Evolutionary conservation across 1,284 basidiomycete genomes (phyloP).

Genomic region (Coriolopsis trogii): DNA sequence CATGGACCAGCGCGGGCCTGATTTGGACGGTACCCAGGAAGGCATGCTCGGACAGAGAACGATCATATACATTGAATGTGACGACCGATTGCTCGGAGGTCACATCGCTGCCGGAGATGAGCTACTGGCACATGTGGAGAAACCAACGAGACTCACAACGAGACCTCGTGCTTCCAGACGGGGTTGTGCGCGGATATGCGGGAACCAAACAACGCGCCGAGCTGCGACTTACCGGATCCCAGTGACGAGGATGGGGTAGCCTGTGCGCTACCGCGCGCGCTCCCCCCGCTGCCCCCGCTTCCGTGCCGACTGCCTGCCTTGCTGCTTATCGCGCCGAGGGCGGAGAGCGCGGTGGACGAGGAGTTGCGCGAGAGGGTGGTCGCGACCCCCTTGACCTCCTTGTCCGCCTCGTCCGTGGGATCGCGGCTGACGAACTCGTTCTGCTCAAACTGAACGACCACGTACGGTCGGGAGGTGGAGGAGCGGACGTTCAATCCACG

Average conservation of each 20-base stretch:
- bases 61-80: slow-evolving; percentile 93
- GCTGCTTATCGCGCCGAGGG: slow-evolving; percentile 70
- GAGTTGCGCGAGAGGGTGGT: slow-evolving; percentile 60
- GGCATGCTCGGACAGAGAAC: slow-evolving; percentile 77
- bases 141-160: slow-evolving; percentile 75
- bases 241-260: slow-evolving; percentile 44
- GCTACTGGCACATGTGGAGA: not conserved
- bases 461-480: slow-evolving; percentile 81
- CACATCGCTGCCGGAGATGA: slow-evolving; percentile 73
- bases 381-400: slow-evolving; percentile 83
- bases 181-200: slow-evolving; percentile 82
- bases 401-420: slow-evolving; percentile 85
- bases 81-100: slow-evolving; percentile 89
- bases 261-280: slow-evolving; percentile 34
- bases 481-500: slow-evolving; percentile 81
- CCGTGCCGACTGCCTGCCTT: slow-evolving; percentile 51
- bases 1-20: slow-evolving; percentile 87
- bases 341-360: slow-evolving; percentile 64
- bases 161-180: slow-evolving; percentile 98
- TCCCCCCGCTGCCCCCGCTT: slow-evolving; percentile 28
- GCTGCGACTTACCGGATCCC: slow-evolving; percentile 35
- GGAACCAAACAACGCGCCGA: slow-evolving; percentile 55
- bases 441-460: slow-evolving; percentile 98
- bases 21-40: slow-evolving; percentile 94
- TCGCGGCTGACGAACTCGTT: slow-evolving; percentile 97